A percentile compares a stretch with the other conserved stretches of the same genome.
phyloP scores from a whole-genome alignment of 176 grass and related monocot genomes.

The Lolium rigidum region DNA sequence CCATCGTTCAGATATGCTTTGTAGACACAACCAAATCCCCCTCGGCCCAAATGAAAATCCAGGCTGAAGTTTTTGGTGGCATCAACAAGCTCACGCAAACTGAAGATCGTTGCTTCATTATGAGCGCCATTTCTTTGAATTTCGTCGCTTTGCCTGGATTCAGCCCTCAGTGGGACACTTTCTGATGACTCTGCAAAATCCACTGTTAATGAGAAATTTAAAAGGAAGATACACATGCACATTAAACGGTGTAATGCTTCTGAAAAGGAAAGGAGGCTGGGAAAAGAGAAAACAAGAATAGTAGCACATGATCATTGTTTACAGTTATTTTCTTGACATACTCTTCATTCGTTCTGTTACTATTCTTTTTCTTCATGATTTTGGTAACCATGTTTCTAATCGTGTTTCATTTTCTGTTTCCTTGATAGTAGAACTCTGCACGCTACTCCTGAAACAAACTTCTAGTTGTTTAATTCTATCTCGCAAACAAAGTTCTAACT shows the following conservation, averaged over 20 bases:
- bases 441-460: not conserved
- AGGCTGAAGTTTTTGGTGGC: constrained; percentile 61
- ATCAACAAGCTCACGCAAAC: constrained; percentile 59
- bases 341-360: not conserved
- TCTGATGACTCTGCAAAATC: constrained; percentile 43
- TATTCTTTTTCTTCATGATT: constrained; percentile 3
- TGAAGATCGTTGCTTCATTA: constrained; percentile 55
- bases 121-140: constrained; percentile 13
- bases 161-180: constrained; percentile 43
- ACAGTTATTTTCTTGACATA: not conserved
- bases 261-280: not conserved
- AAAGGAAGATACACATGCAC: constrained; percentile 7
- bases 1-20: constrained; percentile 58
- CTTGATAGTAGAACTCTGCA: not conserved
- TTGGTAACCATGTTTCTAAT: constrained; percentile 13
- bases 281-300: not conserved
- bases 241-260: constrained; percentile 16
- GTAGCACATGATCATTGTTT: not conserved
- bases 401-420: not conserved
- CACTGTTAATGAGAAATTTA: constrained; percentile 28
- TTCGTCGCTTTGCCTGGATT: constrained; percentile 14
- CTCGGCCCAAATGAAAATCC: constrained; percentile 64
- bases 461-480: not conserved
- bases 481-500: not conserved
- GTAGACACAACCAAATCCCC: constrained; percentile 75